Evolutionary conservation across 1,139 yeast species (phyloP).

Genomic region (Pichia sp.): DNA sequence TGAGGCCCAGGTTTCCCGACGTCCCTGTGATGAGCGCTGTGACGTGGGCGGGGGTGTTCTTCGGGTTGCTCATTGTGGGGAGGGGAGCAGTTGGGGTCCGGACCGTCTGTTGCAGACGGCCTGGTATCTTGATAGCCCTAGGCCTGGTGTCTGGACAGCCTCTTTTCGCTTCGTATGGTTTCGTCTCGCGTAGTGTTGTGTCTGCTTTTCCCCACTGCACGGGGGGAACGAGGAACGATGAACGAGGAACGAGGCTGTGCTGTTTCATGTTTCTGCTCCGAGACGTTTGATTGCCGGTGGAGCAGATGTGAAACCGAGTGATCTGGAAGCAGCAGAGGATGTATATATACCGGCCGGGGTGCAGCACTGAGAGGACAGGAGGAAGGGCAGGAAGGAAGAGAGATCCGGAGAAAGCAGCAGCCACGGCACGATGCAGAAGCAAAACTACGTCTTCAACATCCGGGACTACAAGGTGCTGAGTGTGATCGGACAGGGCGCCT

Average conservation of each 20-base stretch:
- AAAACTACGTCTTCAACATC: constrained; percentile 26
- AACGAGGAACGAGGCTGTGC: not conserved
- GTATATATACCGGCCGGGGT: not conserved
- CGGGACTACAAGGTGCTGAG: constrained; percentile 36
- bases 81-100: no score
- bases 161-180: no score
- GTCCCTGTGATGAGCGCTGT: constrained; percentile 62
- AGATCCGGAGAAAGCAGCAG: no score
- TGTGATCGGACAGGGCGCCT: constrained; percentile 89
- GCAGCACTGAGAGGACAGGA: no score
- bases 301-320: not conserved
- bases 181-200: no score
- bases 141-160: no score
- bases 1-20: constrained; percentile 76
- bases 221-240: no score
- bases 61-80: no score
- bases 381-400: no score
- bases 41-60: constrained; percentile 24
- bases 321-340: not conserved
- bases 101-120: not conserved
- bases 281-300: not conserved
- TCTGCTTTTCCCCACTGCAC: no score
- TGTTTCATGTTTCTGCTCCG: not conserved
- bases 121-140: not conserved
- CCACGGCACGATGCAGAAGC: constrained; percentile 20